These are phyloP conservation scores for Camellia oleifera DNA, from an alignment of 179 eudicot species.

Conservation along the genomic window DNA sequence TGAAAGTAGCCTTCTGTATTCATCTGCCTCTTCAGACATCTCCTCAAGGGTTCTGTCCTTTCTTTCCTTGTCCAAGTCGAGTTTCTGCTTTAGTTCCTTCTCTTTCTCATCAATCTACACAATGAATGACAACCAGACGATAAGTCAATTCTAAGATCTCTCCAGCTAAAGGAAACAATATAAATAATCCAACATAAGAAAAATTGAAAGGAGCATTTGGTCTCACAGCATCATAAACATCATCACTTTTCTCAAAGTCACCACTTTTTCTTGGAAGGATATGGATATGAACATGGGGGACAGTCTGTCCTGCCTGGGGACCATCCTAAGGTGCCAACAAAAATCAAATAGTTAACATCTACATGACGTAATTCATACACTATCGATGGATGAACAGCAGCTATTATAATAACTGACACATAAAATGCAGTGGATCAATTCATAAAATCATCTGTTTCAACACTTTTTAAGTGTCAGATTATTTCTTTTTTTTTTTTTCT, in stretches of 20 bases:
- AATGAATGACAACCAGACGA: slow-evolving; percentile 5
- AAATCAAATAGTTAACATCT: slow-evolving; percentile 10
- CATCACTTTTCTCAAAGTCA: slow-evolving; percentile 86
- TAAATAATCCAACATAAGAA: neutral
- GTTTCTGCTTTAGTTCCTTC: slow-evolving; percentile 77
- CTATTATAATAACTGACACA: neutral
- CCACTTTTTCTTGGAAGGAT: slow-evolving; percentile 71
- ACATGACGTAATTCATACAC: neutral
- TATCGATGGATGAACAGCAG: neutral
- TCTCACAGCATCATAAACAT: slow-evolving; percentile 86
- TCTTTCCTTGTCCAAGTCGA: slow-evolving; percentile 85
- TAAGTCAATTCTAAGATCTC: neutral
- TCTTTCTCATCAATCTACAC: slow-evolving; percentile 76
- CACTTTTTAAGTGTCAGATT: neutral
- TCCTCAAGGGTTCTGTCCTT: slow-evolving; percentile 81
- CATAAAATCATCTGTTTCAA: neutral
- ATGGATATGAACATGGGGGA: slow-evolving; percentile 91
- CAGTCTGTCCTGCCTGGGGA: slow-evolving; percentile 90
- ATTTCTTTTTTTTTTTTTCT: too few species aligned
- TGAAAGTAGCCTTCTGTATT: slow-evolving; percentile 58
- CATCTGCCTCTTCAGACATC: slow-evolving; percentile 82
- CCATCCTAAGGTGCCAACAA: slow-evolving; percentile 59
- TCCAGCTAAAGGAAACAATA: neutral
- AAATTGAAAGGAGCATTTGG: neutral
- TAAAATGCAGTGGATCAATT: neutral